Conservation (phyloP, 2,329 filamentous ascomycete genomes). For the Colletotrichum filicis region DNA sequence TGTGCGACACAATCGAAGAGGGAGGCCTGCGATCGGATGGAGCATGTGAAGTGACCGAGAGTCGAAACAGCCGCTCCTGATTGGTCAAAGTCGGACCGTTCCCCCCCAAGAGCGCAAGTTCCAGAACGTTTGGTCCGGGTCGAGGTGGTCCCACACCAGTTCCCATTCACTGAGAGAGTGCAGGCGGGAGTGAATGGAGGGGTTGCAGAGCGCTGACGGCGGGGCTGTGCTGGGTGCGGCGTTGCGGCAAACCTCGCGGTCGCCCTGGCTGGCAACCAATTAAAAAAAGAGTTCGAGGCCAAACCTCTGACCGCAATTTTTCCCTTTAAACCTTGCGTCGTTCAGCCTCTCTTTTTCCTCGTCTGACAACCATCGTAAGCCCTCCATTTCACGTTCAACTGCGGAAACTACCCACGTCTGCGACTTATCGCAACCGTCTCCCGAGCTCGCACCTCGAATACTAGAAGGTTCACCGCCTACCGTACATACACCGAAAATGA, state of each 20-base stretch:
- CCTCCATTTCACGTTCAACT: neutral
- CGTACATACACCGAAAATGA: slow-evolving; percentile 67
- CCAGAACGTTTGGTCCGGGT: slow-evolving; percentile 6
- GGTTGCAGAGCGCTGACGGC: no score
- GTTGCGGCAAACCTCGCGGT: slow-evolving; percentile 10
- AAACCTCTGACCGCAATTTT: slow-evolving; percentile 5
- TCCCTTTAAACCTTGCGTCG: neutral
- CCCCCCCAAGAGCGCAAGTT: slow-evolving; percentile 2
- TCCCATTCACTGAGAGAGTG: no score
- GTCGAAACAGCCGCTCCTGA: neutral
- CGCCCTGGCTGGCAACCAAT: neutral
- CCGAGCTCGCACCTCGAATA: neutral
- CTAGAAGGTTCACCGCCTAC: no score
- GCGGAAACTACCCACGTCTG: neutral
- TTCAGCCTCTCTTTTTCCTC: neutral
- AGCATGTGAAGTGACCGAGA: slow-evolving; percentile 28
- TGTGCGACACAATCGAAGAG: neutral
- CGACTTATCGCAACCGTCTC: neutral
- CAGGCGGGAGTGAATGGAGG: no score
- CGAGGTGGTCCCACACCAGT: no score
- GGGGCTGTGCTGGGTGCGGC: no score
- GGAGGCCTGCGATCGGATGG: slow-evolving; percentile 1
- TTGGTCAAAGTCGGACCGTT: neutral
- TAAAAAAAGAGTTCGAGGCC: slow-evolving; percentile 11
- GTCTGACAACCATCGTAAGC: neutral